phyloP scores from a whole-genome alignment of 441 rosid genomes.

The Corymbia calophylla region DNA sequence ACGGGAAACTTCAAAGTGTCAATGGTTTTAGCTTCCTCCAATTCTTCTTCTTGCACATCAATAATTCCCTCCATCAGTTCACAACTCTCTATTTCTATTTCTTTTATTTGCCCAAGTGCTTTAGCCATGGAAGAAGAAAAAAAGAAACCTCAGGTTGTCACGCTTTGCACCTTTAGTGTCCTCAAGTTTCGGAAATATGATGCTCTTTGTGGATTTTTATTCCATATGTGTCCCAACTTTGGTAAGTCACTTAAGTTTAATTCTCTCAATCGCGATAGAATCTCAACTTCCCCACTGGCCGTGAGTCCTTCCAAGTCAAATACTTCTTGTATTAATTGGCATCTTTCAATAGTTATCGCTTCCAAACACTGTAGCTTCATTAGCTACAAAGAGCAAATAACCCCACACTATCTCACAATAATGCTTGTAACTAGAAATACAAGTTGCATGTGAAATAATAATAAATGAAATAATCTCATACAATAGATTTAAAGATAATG shows the following conservation, averaged over 20 bases:
- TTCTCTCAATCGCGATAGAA: fast-evolving
- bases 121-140: background rate
- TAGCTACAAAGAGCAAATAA: background rate
- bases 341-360: background rate
- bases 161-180: background rate
- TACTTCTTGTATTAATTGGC: fast-evolving
- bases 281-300: fast-evolving
- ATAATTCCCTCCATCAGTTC: background rate
- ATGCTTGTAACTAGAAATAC: background rate
- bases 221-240: background rate
- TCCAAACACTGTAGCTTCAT: background rate
- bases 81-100: background rate
- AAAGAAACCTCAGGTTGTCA: background rate
- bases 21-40: fast-evolving
- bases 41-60: background rate
- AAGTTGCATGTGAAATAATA: background rate
- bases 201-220: fast-evolving
- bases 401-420: fast-evolving
- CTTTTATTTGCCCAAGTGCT: background rate
- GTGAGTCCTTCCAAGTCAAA: background rate
- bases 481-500: background rate
- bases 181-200: background rate
- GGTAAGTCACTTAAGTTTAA: background rate
- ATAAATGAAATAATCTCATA: background rate
- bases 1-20: background rate